These are phyloP conservation scores for Exophiala bonariae DNA, from an alignment of 2,329 filamentous ascomycete genomes.

Conservation along the genomic window DNA sequence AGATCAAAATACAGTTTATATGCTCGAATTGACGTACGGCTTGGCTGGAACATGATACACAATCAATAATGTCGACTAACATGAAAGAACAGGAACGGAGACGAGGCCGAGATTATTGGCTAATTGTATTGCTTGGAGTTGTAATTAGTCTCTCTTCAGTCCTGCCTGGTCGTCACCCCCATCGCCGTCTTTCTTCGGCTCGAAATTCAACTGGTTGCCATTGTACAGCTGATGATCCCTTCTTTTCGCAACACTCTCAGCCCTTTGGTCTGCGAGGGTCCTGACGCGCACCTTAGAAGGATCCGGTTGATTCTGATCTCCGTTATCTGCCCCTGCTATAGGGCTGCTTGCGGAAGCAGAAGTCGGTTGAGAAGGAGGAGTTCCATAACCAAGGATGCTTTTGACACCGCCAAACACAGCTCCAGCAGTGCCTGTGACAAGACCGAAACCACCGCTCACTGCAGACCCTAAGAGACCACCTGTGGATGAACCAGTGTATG, in stretches of 20 bases:
- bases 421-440: constrained; percentile 45
- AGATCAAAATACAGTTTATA: no score
- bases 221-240: constrained; percentile 76
- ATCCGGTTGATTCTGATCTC: constrained; percentile 3
- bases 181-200: constrained; percentile 60
- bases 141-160: no score
- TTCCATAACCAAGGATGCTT: constrained; percentile 44
- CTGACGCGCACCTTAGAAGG: constrained; percentile 42
- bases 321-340: neutral
- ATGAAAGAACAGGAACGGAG: no score
- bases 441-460: constrained; percentile 42
- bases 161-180: constrained; percentile 34
- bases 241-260: constrained; percentile 46
- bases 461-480: constrained; percentile 35
- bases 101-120: no score
- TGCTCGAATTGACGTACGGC: no score
- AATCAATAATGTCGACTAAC: no score
- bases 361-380: constrained; percentile 20
- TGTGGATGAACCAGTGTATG: constrained; percentile 48
- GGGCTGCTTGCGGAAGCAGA: neutral
- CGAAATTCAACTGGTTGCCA: constrained; percentile 79
- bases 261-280: constrained; percentile 55
- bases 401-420: constrained; percentile 44
- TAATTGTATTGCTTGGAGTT: no score
- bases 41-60: no score